Evolutionary conservation across 352 stramenopile species (phyloP).

Genomic region (Halophytophthora batemanensis): DNA sequence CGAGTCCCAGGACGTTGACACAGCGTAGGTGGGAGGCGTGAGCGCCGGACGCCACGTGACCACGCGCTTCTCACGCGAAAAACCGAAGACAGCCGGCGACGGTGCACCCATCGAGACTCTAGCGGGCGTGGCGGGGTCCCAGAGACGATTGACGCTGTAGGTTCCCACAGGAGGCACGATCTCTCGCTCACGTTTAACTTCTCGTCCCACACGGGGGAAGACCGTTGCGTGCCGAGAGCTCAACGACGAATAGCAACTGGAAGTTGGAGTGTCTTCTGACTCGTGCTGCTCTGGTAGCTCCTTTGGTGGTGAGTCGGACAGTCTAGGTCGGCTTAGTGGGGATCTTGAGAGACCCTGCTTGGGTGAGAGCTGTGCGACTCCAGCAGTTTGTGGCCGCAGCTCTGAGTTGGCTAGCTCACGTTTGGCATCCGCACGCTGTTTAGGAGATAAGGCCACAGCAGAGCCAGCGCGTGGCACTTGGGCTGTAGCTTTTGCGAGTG

Average conservation of each 20-base stretch:
- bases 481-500: neutral
- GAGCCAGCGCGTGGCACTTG: neutral
- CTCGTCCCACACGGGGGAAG: slow-evolving; percentile 16
- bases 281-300: slow-evolving; percentile 1
- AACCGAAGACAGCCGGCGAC: slow-evolving; percentile 42
- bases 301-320: slow-evolving; percentile 11
- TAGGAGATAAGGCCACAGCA: slow-evolving; percentile 6
- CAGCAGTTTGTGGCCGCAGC: slow-evolving; percentile 7
- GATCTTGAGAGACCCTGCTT: slow-evolving; percentile 1
- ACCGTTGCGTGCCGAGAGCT: slow-evolving; percentile 9
- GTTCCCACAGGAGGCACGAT: slow-evolving; percentile 18
- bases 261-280: neutral
- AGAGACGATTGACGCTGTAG: slow-evolving; percentile 52
- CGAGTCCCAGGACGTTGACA: slow-evolving; percentile 49
- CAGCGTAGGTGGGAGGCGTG: slow-evolving; percentile 28
- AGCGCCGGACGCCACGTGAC: slow-evolving; percentile 49
- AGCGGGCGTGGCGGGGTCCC: slow-evolving; percentile 21
- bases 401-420: neutral
- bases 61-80: slow-evolving; percentile 33
- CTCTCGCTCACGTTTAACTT: slow-evolving; percentile 2
- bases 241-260: slow-evolving; percentile 15
- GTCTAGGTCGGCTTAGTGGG: slow-evolving; percentile 12
- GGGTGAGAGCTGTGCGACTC: neutral
- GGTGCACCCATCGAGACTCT: slow-evolving; percentile 17
- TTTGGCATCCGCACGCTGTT: neutral